Percentiles rank a stretch among this genome's conserved stretches.
Conservation (phyloP, 169 alveolate genomes). For the Plasmodium vivax region DNA sequence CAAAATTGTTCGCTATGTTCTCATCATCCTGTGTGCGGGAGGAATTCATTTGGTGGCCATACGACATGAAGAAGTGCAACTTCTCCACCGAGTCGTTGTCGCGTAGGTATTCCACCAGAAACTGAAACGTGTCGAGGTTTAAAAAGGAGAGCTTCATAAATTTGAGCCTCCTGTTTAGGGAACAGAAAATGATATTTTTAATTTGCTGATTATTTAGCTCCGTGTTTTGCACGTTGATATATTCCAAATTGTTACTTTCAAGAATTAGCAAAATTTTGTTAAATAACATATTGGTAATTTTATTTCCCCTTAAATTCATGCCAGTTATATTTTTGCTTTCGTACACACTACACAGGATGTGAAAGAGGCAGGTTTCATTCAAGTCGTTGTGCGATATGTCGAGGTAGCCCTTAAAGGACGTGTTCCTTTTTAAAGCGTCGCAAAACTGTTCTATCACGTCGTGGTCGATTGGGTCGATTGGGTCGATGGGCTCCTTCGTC, state of each 20-base stretch:
- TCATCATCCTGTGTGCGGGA: neutral
- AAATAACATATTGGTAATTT: conserved; percentile 43
- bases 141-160: conserved; percentile 33
- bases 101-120: conserved; percentile 16
- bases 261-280: conserved; percentile 45
- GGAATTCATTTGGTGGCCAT: neutral
- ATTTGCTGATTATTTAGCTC: conserved; percentile 39
- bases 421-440: conserved; percentile 42
- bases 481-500: neutral
- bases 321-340: conserved; percentile 39
- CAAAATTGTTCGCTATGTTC: neutral
- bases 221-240: conserved; percentile 54
- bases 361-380: conserved; percentile 34
- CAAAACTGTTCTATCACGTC: conserved; percentile 61
- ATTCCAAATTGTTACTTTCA: conserved; percentile 20
- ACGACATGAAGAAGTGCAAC: conserved; percentile 14
- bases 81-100: conserved; percentile 9
- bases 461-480: conserved; percentile 28
- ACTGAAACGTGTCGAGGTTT: conserved; percentile 4
- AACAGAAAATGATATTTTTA: conserved; percentile 37
- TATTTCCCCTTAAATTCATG: conserved; percentile 42
- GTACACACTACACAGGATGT: conserved; percentile 27
- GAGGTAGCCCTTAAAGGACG: conserved; percentile 14
- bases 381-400: conserved; percentile 51
- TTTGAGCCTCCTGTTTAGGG: conserved; percentile 8